phyloP scores from a whole-genome alignment of 1,139 yeast species.

The Tardiomyces blankii region DNA sequence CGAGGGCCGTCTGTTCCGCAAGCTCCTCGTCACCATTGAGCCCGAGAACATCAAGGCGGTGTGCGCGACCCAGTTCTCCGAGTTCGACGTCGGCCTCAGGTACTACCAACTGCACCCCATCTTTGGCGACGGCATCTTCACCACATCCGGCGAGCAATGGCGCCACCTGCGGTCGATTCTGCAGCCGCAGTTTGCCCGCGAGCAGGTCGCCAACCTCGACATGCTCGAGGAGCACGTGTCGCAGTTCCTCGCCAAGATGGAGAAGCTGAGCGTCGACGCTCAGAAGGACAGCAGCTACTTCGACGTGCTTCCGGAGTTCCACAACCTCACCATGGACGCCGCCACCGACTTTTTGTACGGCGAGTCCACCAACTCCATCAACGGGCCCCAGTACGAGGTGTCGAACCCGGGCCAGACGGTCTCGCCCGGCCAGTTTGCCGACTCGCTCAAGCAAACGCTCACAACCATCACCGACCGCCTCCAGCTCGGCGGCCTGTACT shows the following conservation, averaged over 20 bases:
- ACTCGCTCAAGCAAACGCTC: conserved; percentile 13
- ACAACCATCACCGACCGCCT: conserved; percentile 19
- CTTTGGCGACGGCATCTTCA: conserved; percentile 43
- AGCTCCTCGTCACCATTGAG: conserved; percentile 23
- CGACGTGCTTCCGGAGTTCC: conserved; percentile 39
- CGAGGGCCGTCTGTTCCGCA: background rate
- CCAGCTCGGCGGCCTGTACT: conserved; percentile 28
- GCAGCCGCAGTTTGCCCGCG: conserved; percentile 42
- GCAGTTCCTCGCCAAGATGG: conserved; percentile 22
- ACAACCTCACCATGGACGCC: conserved; percentile 41
- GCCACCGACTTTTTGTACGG: conserved; percentile 50
- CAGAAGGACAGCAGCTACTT: conserved; percentile 21
- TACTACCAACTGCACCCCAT: conserved; percentile 32
- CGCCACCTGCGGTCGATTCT: conserved; percentile 41
- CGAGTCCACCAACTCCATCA: conserved; percentile 10
- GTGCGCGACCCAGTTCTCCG: conserved; percentile 27
- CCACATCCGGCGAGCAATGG: conserved; percentile 41
- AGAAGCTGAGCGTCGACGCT: conserved; percentile 11
- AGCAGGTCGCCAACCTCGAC: conserved; percentile 39
- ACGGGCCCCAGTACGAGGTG: background rate
- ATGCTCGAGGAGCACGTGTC: conserved; percentile 36
- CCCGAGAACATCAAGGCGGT: conserved; percentile 28
- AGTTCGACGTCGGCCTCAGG: conserved; percentile 38
- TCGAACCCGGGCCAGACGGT: background rate
- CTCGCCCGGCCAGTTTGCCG: conserved; percentile 23